Evolutionary conservation across 2,329 filamentous ascomycete genomes (phyloP).

Genomic region (Calonectria hongkongensis): DNA sequence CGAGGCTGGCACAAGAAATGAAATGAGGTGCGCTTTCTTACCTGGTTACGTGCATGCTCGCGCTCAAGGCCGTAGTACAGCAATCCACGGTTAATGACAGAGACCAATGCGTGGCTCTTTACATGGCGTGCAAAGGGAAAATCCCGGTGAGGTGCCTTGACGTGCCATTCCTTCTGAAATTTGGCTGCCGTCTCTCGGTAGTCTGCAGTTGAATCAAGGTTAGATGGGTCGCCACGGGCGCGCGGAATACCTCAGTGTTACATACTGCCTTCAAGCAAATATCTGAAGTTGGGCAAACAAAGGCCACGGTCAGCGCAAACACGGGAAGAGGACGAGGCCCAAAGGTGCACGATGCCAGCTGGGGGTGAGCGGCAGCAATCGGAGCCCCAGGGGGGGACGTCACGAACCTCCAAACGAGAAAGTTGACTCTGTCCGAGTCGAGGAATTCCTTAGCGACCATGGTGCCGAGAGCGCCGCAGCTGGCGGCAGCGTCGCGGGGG

Average conservation of each 20-base stretch:
- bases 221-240: conserved; percentile 50
- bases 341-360: conserved; percentile 26
- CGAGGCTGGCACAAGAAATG: conserved; percentile 27
- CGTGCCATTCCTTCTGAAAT: conserved; percentile 81
- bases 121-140: conserved; percentile 80
- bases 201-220: conserved; percentile 66
- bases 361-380: conserved; percentile 43
- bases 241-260: conserved; percentile 57
- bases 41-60: conserved; percentile 70
- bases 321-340: conserved; percentile 38
- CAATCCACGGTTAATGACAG: conserved; percentile 78
- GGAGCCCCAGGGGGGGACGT: conserved; percentile 53
- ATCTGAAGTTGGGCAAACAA: conserved; percentile 63
- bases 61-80: conserved; percentile 77
- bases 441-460: conserved; percentile 77
- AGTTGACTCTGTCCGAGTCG: conserved; percentile 81
- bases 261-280: conserved; percentile 78
- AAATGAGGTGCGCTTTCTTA: conserved; percentile 58
- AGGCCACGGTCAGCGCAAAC: conserved; percentile 48
- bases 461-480: conserved; percentile 58
- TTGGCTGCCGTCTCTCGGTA: conserved; percentile 81
- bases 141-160: conserved; percentile 76
- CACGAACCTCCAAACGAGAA: conserved; percentile 82
- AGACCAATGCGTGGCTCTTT: conserved; percentile 78
- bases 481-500: conserved; percentile 57